These are phyloP conservation scores for Cystofilobasidium ferigula DNA, from an alignment of 768 basidiomycete species.

Conservation along the genomic window DNA sequence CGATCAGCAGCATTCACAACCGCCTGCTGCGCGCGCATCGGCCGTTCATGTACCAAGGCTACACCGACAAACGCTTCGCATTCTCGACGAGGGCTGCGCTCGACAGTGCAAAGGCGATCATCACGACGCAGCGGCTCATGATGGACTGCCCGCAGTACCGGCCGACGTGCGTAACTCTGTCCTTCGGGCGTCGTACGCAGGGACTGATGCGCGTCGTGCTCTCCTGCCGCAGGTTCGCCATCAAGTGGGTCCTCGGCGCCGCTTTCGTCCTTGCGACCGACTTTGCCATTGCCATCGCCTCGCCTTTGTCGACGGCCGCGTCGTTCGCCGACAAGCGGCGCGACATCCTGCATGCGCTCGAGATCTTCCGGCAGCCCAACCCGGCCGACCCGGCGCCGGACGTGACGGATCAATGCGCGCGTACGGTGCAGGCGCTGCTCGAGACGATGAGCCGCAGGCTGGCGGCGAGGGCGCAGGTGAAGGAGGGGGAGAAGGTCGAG, in stretches of 20 bases:
- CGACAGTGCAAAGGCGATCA: background rate
- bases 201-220: background rate
- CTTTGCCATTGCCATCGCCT: background rate
- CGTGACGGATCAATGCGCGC: constrained; percentile 1
- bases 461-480: background rate
- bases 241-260: background rate
- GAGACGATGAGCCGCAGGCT: background rate
- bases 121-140: background rate
- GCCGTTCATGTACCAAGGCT: background rate
- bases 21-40: background rate
- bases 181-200: too few relatives aligned
- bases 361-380: constrained; percentile 2
- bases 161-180: background rate
- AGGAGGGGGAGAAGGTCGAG: background rate
- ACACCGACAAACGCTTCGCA: background rate
- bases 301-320: too few relatives aligned
- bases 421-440: background rate
- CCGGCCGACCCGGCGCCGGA: background rate
- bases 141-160: background rate
- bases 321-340: background rate
- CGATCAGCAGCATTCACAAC: background rate
- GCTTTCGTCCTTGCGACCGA: background rate
- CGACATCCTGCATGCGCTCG: background rate
- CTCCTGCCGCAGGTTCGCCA: background rate
- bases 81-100: background rate